Evolutionary conservation across 352 stramenopile species (phyloP), one percentile per base, ranked within the genome.

Genomic region (Globisporangium barbulae): DNA sequence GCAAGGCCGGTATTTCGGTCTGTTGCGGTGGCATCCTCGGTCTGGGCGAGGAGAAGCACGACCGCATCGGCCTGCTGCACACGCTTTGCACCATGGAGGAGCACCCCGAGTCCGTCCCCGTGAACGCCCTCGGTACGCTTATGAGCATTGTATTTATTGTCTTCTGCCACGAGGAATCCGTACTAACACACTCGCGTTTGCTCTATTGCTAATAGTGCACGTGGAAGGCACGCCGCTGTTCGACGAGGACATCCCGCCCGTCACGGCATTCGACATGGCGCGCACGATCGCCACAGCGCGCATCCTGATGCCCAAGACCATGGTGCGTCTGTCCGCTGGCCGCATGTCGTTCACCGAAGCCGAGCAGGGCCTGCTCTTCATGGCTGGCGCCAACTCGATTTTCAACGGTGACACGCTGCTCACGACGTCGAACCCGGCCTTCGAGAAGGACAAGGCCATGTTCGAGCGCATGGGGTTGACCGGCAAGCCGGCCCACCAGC

Each of bases 361-460:
- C 5, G 97, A 98, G 71, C 97, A 99, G 75, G 97, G 83, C 7
- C 75, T 98, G 58, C 97, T 98, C 79, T 99, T 99, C 81, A 96
- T 98, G 79, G 96, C 96, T 6, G 97, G 97, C 21, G 97, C 97
- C 61, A 99, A 99, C 85, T 98, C 93, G 61, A 99, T 99, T 76
- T 99, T 99, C 73, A 99, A 98, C 76, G 97, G 97, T 35, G 97
- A 99, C 79, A 98, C 95, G 75, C 83, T 99, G 48, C 79, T 99
- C 44, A 99, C 97, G 33, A 99, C 97, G 19, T 75, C 88, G 61
- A 99, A 99, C 82, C 95, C 95, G 22, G 95, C 93, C 65, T 98
- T 99, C 71, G 92, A 98, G 70, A 90, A 96, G 65, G 97, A 99
- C 80, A 89, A 94, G 70, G 71, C 74, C 37, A 84, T 99, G 65